A percentile compares a stretch with the other conserved stretches of the same genome.
Evolutionary conservation across 1,139 yeast genomes (phyloP).

Genomic region (Kodamaea derodonti): DNA sequence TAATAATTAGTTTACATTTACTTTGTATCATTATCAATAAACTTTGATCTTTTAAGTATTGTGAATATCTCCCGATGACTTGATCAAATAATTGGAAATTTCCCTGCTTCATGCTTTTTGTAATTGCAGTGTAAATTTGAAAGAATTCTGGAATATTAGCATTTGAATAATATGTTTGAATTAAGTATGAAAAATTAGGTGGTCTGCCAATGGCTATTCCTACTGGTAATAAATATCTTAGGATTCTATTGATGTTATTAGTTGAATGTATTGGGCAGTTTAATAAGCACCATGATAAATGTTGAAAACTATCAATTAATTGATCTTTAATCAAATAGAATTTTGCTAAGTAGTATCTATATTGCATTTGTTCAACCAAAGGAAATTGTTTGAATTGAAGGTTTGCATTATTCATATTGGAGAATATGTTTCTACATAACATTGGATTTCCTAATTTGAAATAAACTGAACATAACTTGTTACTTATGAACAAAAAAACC

Average conservation of each 20-base stretch:
- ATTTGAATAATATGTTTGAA: slow-evolving; percentile 13
- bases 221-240: slow-evolving; percentile 55
- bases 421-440: slow-evolving; percentile 70
- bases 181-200: slow-evolving; percentile 33
- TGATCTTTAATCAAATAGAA: slow-evolving; percentile 62
- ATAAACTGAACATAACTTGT: slow-evolving; percentile 58
- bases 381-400: slow-evolving; percentile 44
- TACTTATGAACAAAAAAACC: slow-evolving; percentile 54
- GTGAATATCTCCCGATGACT: slow-evolving; percentile 25
- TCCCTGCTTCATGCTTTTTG: slow-evolving; percentile 35
- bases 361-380: slow-evolving; percentile 55
- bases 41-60: slow-evolving; percentile 32
- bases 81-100: slow-evolving; percentile 32
- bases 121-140: slow-evolving; percentile 33
- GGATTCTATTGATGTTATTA: slow-evolving; percentile 33
- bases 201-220: slow-evolving; percentile 51
- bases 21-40: slow-evolving; percentile 37
- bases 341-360: slow-evolving; percentile 64
- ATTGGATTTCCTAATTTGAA: slow-evolving; percentile 61
- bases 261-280: slow-evolving; percentile 30
- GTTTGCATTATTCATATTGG: slow-evolving; percentile 64
- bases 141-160: slow-evolving; percentile 25
- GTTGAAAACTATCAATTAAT: slow-evolving; percentile 51
- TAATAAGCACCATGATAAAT: slow-evolving; percentile 59
- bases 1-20: slow-evolving; percentile 38